Evolutionary conservation across 352 stramenopile species (phyloP).

Genomic region (Phytophthora vignae): DNA sequence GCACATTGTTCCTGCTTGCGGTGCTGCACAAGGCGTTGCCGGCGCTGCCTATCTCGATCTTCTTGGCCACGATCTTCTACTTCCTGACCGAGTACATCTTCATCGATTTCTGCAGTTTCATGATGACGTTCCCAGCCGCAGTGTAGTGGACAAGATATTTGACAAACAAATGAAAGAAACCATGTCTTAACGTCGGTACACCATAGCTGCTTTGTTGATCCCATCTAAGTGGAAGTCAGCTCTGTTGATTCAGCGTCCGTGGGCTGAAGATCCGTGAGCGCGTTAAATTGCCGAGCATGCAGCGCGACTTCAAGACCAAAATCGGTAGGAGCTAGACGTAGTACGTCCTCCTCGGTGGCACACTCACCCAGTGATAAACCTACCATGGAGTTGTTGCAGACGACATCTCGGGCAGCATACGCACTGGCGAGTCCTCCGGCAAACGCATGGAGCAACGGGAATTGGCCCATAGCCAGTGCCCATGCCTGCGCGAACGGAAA

Average conservation of each 20-base stretch:
- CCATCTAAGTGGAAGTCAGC: not conserved
- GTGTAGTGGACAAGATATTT: constrained; percentile 44
- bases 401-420: constrained; percentile 17
- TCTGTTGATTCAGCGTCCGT: not conserved
- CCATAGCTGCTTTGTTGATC: not conserved
- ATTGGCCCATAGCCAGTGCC: constrained; percentile 35
- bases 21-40: constrained; percentile 95
- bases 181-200: constrained; percentile 16
- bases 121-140: constrained; percentile 71
- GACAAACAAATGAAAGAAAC: constrained; percentile 17
- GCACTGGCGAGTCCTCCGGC: constrained; percentile 53
- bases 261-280: constrained; percentile 3
- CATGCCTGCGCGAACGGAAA: constrained; percentile 46
- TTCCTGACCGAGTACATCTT: constrained; percentile 87
- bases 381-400: constrained; percentile 5
- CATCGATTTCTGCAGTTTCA: constrained; percentile 85
- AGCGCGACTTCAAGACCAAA: constrained; percentile 21
- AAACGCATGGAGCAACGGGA: constrained; percentile 48
- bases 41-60: constrained; percentile 96
- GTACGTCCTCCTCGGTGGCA: constrained; percentile 1
- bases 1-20: constrained; percentile 95
- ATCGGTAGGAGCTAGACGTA: constrained; percentile 1
- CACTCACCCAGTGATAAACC: not conserved
- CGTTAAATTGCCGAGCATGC: constrained; percentile 19
- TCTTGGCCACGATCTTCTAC: constrained; percentile 85